These are phyloP conservation scores for Dryas drummondii DNA, from an alignment of 306 rosid genomes.

Conservation along the genomic window DNA sequence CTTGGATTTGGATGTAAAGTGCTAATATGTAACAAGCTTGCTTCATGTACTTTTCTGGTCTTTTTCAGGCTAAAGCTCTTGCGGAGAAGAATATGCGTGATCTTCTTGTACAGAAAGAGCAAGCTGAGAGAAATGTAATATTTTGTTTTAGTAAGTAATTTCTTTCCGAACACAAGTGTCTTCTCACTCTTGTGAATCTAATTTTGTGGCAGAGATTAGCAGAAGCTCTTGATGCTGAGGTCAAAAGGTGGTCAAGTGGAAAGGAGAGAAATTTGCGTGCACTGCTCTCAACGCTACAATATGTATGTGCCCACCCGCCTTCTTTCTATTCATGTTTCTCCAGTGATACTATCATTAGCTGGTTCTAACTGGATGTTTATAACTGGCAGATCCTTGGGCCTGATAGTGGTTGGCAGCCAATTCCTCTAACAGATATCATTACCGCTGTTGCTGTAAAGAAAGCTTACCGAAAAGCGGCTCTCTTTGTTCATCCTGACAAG, in stretches of 20 bases:
- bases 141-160: constrained; percentile 9
- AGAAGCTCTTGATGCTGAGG: constrained; percentile 77
- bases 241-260: constrained; percentile 96
- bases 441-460: constrained; percentile 62
- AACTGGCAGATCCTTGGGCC: constrained; percentile 78
- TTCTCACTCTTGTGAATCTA: constrained; percentile 29
- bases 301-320: constrained; percentile 49
- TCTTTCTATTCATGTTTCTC: constrained; percentile 2
- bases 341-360: not conserved
- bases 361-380: constrained; percentile 14
- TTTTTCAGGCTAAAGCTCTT: constrained; percentile 82
- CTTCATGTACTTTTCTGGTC: constrained; percentile 29
- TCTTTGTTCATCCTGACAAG: constrained; percentile 91
- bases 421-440: constrained; percentile 71
- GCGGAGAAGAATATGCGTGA: constrained; percentile 90
- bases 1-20: constrained; percentile 13
- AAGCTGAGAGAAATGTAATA: constrained; percentile 82
- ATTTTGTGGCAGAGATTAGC: constrained; percentile 74
- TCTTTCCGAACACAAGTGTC: constrained; percentile 8
- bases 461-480: constrained; percentile 90
- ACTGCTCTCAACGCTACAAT: constrained; percentile 91
- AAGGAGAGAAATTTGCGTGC: constrained; percentile 92
- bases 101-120: constrained; percentile 73
- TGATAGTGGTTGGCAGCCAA: constrained; percentile 88
- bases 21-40: constrained; percentile 20